These are phyloP conservation scores for Pichia nanzhaoensis DNA, from an alignment of 805 yeast genomes.

Conservation along the genomic window DNA sequence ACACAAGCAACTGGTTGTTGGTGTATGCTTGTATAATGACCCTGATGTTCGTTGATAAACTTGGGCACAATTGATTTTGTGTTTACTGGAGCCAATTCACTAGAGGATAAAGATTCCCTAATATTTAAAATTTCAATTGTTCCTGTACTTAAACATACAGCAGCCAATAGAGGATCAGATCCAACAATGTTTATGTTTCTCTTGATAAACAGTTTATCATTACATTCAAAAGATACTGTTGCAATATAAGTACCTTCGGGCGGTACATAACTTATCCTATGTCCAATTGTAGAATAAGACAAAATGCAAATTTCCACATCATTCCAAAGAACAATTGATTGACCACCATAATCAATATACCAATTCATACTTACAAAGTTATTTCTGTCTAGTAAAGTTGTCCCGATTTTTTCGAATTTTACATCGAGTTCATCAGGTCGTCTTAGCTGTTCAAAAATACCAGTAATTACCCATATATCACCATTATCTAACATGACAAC, in stretches of 20 bases:
- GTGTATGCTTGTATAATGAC: conserved; percentile 10
- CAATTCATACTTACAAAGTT: conserved; percentile 8
- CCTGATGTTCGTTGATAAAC: conserved; percentile 18
- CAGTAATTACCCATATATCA: conserved; percentile 18
- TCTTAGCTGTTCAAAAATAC: conserved; percentile 14
- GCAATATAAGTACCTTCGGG: conserved; percentile 13
- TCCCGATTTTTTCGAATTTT: conserved; percentile 7
- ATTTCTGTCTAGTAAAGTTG: conserved; percentile 4
- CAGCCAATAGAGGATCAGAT: conserved; percentile 25
- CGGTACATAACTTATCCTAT: conserved; percentile 4
- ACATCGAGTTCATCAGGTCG: conserved; percentile 8
- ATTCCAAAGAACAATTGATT: conserved; percentile 20
- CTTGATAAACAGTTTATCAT: conserved; percentile 11
- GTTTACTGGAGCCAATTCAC: conserved; percentile 1
- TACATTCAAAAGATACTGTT: conserved; percentile 22
- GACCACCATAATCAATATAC: conserved; percentile 29
- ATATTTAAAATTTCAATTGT: conserved; percentile 38
- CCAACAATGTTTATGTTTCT: conserved; percentile 23
- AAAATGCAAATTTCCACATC: conserved; percentile 17
- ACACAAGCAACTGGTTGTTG: conserved; percentile 22
- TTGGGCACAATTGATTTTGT: conserved; percentile 23
- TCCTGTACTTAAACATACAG: conserved; percentile 34
- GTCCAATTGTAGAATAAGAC: conserved; percentile 12
- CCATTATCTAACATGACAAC: conserved; percentile 22
- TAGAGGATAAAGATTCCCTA: conserved; percentile 24